Evolutionary conservation across 768 basidiomycete genomes (phyloP), one percentile per base, ranked within the genome.

Genomic region (Russula virescens): DNA sequence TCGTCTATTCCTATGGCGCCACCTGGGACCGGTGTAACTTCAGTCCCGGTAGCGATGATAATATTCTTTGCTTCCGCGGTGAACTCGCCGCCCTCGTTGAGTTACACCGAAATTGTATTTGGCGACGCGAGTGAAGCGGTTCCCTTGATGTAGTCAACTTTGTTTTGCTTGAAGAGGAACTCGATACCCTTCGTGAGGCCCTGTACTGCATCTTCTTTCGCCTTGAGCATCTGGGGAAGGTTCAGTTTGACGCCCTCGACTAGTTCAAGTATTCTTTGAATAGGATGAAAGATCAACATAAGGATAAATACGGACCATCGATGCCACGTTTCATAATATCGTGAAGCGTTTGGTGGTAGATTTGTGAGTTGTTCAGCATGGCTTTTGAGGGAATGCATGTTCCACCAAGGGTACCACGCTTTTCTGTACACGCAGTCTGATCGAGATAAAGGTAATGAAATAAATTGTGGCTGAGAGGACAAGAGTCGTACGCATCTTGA

Each of bases 371-470:
- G 83, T 99, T 98, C 65, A 98, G 82, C 96, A 99, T 97, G 58
- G 96, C 94, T 79, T 98, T 98, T 52, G 96, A 98, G 0, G 97
- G 96, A 70, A 98, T 98, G 73, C 97, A 99, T 64, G 96, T 99
- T 69, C 97, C 97, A 57, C 97, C 96, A 26, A 98, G 87, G 25
- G 94, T 74, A 25, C 94, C 96, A 61, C 95, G 91, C 74, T 96
- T 98, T 78, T 98, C 96, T 60, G 98, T 86, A 74, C 97, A 98
- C 19, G 90, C 95, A 14, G 95, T 98, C 94, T 95, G 60, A 45
- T 34, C 14, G 56, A 46, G 58, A 18, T 8, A 26, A 63, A n/a
- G n/a, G 52, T 34, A 19, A 49, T 38, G 5, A 25, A 2, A 18
- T 19, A 26, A 49, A 16, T 47, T 4, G 34, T 26, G 14, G 19